Evolutionary conservation across 23 red algal genomes (phyloP).

Genomic region (Pyropia haitanensis): DNA sequence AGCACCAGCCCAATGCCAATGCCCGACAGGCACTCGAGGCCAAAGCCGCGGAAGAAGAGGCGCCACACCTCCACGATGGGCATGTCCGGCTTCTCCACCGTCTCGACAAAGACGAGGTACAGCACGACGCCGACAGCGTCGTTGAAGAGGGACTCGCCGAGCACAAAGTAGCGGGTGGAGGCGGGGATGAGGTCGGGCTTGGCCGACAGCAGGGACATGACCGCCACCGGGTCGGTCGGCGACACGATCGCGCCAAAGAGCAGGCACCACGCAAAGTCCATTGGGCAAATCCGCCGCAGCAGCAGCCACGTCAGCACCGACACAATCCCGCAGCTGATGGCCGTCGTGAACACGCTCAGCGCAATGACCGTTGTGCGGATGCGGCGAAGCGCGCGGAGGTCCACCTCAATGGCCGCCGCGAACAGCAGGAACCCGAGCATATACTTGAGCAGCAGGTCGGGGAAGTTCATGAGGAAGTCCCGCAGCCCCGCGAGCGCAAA

Average conservation of each 20-base stretch:
- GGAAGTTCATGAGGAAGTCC: conserved; percentile 58
- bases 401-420: conserved; percentile 84
- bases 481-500: conserved; percentile 40
- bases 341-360: conserved; percentile 49
- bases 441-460: conserved; percentile 79
- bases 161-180: conserved; percentile 77
- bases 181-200: conserved; percentile 70
- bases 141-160: conserved; percentile 94
- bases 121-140: conserved; percentile 94
- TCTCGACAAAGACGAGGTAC: conserved; percentile 48
- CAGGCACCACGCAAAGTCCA: conserved; percentile 81
- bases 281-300: conserved; percentile 36
- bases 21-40: conserved; percentile 54
- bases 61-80: conserved; percentile 7
- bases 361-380: conserved; percentile 66
- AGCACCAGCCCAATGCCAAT: conserved; percentile 70
- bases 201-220: conserved; percentile 73
- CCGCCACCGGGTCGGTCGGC: conserved; percentile 93
- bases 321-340: conserved; percentile 55
- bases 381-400: conserved; percentile 77
- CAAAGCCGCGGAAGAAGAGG: conserved; percentile 39
- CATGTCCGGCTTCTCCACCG: conserved; percentile 33
- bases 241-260: conserved; percentile 96
- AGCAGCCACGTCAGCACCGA: conserved; percentile 66
- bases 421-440: conserved; percentile 94